Evolutionary conservation across 495 filamentous ascomycete species (phyloP), one percentile per base, ranked within the genome.

Genomic region (Neurospora africana): DNA sequence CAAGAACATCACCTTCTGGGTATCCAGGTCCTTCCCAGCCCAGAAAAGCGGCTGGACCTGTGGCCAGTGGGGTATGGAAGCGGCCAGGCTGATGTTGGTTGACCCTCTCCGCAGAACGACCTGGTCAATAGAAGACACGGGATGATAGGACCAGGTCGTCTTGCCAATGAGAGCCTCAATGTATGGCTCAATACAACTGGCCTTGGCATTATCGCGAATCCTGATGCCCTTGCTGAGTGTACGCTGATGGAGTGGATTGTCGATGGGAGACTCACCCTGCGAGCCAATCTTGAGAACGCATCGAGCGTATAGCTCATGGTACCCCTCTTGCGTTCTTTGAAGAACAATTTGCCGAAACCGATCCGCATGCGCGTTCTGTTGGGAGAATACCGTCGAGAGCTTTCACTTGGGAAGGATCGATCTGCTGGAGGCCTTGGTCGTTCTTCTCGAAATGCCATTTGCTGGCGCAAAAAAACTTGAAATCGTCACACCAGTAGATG

Each of bases 291-390:
- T 38, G 76, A 71, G 38, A 92, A 88, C 11, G 90, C 83, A 8
- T 82, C 76, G 44, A 87, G 84, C 0, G 76, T 76, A 69, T 86
- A 86, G 9, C 76, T 73, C 0, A 43, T 9, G 39, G 80, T 79
- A 15, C 73, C 80, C 30, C 80, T 79, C 15, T 78, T 78, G 43
- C 85, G 90, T 17, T 79, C 74, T 10, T 79, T 78, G 17, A 92
- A 78, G 10, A 84, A 74, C 36, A 88, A 82, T 0, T 82, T 79
- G 0, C 90, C 91, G 58, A 92, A 85, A 39, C 84, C 81, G 4
- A 90, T 82, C 27, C 87, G 83, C 84, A 92, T 80, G 7, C 71
- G 72, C 75, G 81, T 79, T 65, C 73, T 73, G 68, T 74, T 78
- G 5, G 77, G 74, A 9, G 73, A 30, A 9, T 71, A 35, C 7